Evolutionary conservation across 495 filamentous ascomycete genomes (phyloP).

Genomic region (Trichoderma orchidacearum): DNA sequence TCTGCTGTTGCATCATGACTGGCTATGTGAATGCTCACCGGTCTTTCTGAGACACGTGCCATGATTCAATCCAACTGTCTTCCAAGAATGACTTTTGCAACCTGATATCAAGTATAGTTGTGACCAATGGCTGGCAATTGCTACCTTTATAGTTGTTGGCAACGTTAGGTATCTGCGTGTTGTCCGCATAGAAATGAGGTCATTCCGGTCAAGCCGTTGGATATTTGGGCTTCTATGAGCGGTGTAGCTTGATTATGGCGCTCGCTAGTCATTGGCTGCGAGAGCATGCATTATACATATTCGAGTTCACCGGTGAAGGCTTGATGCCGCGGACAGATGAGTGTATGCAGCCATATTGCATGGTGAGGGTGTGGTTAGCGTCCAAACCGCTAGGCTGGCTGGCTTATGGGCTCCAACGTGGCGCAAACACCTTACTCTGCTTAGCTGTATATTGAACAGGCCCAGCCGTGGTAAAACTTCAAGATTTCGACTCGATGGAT

Average conservation of each 20-base stretch:
- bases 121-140: background rate
- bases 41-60: background rate
- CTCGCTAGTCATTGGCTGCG: background rate
- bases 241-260: background rate
- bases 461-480: too few relatives aligned
- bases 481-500: too few relatives aligned
- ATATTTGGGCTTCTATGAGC: background rate
- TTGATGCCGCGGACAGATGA: too few relatives aligned
- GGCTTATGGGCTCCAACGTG: too few relatives aligned
- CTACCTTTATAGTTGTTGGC: background rate
- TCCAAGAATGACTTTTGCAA: background rate
- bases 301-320: too few relatives aligned
- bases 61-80: background rate
- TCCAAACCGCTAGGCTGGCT: too few relatives aligned
- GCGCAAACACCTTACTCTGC: too few relatives aligned
- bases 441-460: too few relatives aligned
- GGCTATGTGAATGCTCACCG: background rate
- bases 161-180: background rate
- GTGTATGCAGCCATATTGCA: too few relatives aligned
- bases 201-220: background rate
- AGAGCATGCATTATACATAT: too few relatives aligned
- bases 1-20: background rate
- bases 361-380: too few relatives aligned
- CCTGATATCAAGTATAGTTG: background rate
- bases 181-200: background rate